phyloP scores from a whole-genome alignment of 2,329 filamentous ascomycete species.

The Aureobasidium sp. region DNA sequence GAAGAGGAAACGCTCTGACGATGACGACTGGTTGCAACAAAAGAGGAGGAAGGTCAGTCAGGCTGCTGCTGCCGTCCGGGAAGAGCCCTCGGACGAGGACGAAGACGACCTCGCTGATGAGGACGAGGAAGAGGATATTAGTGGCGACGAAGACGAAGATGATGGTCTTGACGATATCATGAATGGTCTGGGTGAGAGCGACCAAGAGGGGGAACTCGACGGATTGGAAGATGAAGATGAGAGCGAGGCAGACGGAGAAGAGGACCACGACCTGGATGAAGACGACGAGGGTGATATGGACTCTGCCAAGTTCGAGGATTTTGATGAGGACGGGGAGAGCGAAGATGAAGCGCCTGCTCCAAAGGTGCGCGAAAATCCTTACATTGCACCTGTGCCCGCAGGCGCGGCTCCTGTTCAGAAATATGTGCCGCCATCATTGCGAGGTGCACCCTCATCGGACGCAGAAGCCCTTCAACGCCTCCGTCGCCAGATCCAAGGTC shows the following conservation, averaged over 20 bases:
- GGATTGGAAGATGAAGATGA: conserved; percentile 21
- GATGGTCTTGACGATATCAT: conserved; percentile 24
- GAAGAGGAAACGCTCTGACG: conserved; percentile 54
- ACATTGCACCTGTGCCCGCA: conserved; percentile 60
- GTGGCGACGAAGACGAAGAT: conserved; percentile 14
- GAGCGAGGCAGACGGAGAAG: conserved; percentile 26
- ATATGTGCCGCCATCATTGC: conserved; percentile 83
- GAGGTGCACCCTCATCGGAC: conserved; percentile 56
- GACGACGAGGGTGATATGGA: conserved; percentile 32
- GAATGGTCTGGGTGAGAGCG: conserved; percentile 19
- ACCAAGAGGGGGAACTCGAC: conserved; percentile 26
- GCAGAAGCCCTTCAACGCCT: conserved; percentile 62
- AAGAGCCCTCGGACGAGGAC: conserved; percentile 24
- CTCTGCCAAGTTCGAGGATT: conserved; percentile 24
- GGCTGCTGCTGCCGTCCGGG: conserved; percentile 22
- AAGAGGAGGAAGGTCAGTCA: conserved; percentile 50
- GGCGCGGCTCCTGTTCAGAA: conserved; percentile 47
- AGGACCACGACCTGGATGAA: conserved; percentile 28
- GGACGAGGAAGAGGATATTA: conserved; percentile 23
- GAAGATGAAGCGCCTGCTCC: conserved; percentile 30
- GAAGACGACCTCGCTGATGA: conserved; percentile 21
- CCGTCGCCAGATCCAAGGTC: conserved; percentile 73
- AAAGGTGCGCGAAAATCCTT: conserved; percentile 73
- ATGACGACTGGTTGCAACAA: conserved; percentile 52
- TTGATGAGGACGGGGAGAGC: conserved; percentile 30